Percentiles rank a stretch among this genome's conserved stretches.
Evolutionary conservation across 2,329 filamentous ascomycete genomes (phyloP).

Genomic region (Thyridium curvatum): DNA sequence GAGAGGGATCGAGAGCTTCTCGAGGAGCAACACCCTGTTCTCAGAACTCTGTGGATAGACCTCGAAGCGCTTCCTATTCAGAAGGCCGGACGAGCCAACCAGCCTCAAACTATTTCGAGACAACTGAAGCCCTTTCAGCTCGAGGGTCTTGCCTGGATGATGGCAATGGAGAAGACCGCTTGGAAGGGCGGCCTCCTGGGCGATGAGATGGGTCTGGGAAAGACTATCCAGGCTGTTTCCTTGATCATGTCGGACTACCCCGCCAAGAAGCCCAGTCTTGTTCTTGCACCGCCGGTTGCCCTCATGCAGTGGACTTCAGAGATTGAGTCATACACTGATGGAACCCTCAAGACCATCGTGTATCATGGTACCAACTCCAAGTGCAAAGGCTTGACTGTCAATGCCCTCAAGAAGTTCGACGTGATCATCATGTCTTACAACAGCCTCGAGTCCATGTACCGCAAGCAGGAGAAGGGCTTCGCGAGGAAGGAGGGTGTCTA

Average conservation of each 20-base stretch:
- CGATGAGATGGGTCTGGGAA: conserved; percentile 98
- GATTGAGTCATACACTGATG: conserved; percentile 76
- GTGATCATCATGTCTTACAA: conserved; percentile 98
- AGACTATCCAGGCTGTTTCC: conserved; percentile 96
- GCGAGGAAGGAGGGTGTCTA: conserved; percentile 71
- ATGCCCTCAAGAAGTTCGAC: conserved; percentile 75
- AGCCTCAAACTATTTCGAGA: conserved; percentile 73
- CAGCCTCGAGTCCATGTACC: conserved; percentile 82
- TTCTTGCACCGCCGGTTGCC: conserved; percentile 87
- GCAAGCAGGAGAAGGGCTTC: conserved; percentile 90
- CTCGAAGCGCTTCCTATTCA: conserved; percentile 64
- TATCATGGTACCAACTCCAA: conserved; percentile 84
- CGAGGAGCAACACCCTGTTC: conserved; percentile 68
- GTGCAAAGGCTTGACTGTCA: conserved; percentile 67
- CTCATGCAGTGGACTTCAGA: conserved; percentile 92
- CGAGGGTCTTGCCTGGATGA: conserved; percentile 93
- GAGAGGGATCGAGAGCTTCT: conserved; percentile 57
- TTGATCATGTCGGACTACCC: conserved; percentile 98
- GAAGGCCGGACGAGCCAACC: conserved; percentile 53
- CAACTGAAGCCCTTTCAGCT: conserved; percentile 90
- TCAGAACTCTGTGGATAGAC: conserved; percentile 79
- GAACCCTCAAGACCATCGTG: conserved; percentile 82
- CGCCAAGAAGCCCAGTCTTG: conserved; percentile 72
- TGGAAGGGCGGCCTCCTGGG: conserved; percentile 89
- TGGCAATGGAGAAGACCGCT: conserved; percentile 73